Base-by-base conservation (phyloP, 2,329 filamentous ascomycete species). In the Herpotrichia juniperi region DNA sequence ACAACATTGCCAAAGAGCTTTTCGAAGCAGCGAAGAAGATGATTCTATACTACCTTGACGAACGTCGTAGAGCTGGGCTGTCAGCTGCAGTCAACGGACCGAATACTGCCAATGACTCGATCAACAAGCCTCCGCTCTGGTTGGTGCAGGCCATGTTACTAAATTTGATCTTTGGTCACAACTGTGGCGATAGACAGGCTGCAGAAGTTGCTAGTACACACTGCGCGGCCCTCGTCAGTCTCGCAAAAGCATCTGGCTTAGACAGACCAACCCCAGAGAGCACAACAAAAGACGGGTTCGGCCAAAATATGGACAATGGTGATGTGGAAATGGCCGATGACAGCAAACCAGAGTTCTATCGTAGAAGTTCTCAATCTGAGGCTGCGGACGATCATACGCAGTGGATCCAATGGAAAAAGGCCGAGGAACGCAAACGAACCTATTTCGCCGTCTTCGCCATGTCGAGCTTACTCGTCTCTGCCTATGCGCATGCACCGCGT, bases 91-190 rank as follows among this genome's bases (percentile, higher is more conserved):
- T 84, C 21, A 83, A 79, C 46, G 81, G 83, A 6, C 76, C 80
- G 11, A 78, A 74, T 53, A 77, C 81, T 39, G 64, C 68, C 6
- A 72, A 73, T 35, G 88, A 91, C 52, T 82, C 82, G 44, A 81
- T 85, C 14, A 83, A 86, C 32, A 93, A 85, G 48, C 86, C 93
- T 2, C 93, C 93, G 0, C 81, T 97, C 34, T 97, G 93, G 93
- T 82, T 99, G 22, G 92, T 97, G 14, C 94, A 97, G 74, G 91
- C 93, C 0, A 97, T 97, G 93, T 80, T 97, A 8, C 81, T 99
- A 45, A 97, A 96, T 69, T 90, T 97, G 31, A 90, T 97, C 14
- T 97, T 96, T 69, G 93, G 93, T 12, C 91, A 97, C 73, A 96
- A 96, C 61, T 96, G 92, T 70, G 91, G 90, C 31, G 93, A 97